Evolutionary conservation across 1,284 basidiomycete species (phyloP).

Genomic region (Bjerkandera adusta): DNA sequence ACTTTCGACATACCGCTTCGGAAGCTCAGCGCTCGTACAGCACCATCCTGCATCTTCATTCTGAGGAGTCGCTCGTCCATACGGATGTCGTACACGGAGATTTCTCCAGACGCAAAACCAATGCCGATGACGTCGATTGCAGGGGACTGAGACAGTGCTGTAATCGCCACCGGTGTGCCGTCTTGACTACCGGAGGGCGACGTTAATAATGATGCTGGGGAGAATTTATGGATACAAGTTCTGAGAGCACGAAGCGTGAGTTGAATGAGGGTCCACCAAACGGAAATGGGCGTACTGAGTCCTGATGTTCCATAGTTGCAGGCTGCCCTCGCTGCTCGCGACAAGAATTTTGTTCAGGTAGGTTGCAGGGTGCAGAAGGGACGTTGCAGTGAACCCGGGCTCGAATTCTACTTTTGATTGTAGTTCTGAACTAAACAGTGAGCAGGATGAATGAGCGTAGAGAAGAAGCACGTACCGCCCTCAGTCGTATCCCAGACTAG

Average conservation of each 20-base stretch:
- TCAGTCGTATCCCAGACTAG: conserved; percentile 76
- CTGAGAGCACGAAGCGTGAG: conserved; percentile 33
- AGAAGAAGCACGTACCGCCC: conserved; percentile 43
- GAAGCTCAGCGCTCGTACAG: conserved; percentile 79
- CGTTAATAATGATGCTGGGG: conserved; percentile 47
- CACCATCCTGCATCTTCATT: conserved; percentile 85
- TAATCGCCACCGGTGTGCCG: conserved; percentile 59
- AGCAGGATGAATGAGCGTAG: not conserved
- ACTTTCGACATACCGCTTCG: conserved; percentile 68
- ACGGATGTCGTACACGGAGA: conserved; percentile 88
- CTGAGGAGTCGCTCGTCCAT: conserved; percentile 87
- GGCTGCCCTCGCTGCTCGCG: conserved; percentile 74
- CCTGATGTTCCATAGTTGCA: conserved; percentile 95
- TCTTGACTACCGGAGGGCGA: conserved; percentile 33
- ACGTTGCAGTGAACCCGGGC: conserved; percentile 78
- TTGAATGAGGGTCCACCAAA: conserved; percentile 7
- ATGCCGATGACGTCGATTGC: conserved; percentile 95
- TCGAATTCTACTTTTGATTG: conserved; percentile 73
- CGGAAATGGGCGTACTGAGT: conserved; percentile 57
- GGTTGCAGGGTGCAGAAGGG: conserved; percentile 90
- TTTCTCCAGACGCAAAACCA: conserved; percentile 85
- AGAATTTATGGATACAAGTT: conserved; percentile 65
- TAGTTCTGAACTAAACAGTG: conserved; percentile 40
- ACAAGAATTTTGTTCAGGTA: conserved; percentile 97
- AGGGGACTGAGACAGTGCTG: conserved; percentile 85